Conservation (phyloP, 1,284 basidiomycete species). For the Grifola frondosa region DNA sequence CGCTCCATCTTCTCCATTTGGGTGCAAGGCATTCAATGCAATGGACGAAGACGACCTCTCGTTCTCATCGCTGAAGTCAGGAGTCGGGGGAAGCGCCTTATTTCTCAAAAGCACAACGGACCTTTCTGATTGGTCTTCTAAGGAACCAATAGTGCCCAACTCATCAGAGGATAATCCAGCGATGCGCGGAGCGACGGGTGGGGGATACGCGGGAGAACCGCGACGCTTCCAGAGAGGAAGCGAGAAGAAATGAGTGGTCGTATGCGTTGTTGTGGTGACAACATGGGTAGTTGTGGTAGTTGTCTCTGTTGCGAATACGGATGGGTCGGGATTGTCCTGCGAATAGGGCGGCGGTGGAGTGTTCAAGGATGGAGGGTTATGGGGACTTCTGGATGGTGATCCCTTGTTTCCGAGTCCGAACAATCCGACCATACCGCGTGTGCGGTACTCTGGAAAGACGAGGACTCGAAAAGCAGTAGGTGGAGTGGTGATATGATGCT, state of each 20-base stretch:
- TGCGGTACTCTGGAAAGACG: constrained; percentile 13
- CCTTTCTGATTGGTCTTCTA: constrained; percentile 10
- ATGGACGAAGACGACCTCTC: constrained; percentile 12
- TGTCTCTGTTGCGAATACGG: constrained; percentile 44
- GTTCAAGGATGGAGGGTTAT: constrained; percentile 21
- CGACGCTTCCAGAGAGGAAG: constrained; percentile 65
- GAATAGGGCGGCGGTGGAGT: constrained; percentile 43
- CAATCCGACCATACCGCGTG: constrained; percentile 39
- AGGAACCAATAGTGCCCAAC: constrained; percentile 27
- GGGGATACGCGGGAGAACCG: constrained; percentile 17
- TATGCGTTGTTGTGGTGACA: constrained; percentile 50
- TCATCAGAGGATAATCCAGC: constrained; percentile 29
- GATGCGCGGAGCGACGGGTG: constrained; percentile 24
- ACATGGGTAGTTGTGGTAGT: constrained; percentile 51
- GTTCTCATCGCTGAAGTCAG: constrained; percentile 30
- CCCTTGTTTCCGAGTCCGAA: constrained; percentile 34
- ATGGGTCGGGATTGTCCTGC: constrained; percentile 33
- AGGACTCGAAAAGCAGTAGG: no score
- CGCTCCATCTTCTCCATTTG: constrained; percentile 10
- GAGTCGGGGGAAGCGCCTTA: constrained; percentile 70
- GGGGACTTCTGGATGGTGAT: constrained; percentile 22
- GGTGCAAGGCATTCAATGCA: constrained; percentile 5
- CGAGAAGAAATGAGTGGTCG: constrained; percentile 62
- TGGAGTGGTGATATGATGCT: no score
- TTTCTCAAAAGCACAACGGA: constrained; percentile 40